Conservation (phyloP, 345 rosid genomes). For the Euphorbia peplus region DNA sequence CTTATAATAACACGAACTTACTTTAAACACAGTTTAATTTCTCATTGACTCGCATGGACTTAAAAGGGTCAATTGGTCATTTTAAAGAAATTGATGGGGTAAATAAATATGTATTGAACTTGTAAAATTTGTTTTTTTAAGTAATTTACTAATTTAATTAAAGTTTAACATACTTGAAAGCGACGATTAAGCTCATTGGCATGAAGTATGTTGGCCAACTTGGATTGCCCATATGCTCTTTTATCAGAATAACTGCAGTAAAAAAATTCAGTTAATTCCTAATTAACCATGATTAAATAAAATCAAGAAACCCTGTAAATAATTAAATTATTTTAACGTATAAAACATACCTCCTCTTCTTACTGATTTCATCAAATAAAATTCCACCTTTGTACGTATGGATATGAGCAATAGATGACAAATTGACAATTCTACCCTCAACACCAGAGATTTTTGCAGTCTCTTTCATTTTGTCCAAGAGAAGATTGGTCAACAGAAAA, state of each 20-base stretch:
- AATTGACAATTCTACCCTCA: conserved; percentile 81
- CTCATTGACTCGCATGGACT: too few species aligned
- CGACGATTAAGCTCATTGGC: conserved; percentile 85
- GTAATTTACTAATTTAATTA: neutral
- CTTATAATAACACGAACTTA: too few species aligned
- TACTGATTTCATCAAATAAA: conserved; percentile 51
- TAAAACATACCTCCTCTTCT: conserved; percentile 33
- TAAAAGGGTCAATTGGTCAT: too few species aligned
- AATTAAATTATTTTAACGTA: neutral
- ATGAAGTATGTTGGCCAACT: conserved; percentile 83
- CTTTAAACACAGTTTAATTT: too few species aligned
- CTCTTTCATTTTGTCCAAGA: conserved; percentile 73
- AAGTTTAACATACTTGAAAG: conserved; percentile 46
- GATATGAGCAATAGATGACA: conserved; percentile 82
- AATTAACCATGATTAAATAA: neutral
- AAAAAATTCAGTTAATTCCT: neutral
- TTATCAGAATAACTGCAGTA: conserved; percentile 66
- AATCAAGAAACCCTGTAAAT: neutral
- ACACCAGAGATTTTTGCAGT: conserved; percentile 50
- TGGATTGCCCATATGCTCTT: conserved; percentile 92
- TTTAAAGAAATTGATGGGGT: too few species aligned
- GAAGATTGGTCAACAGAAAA: conserved; percentile 78
- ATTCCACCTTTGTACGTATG: conserved; percentile 64
- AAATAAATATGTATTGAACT: too few species aligned
- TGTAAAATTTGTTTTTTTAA: too few species aligned